Conservation (phyloP, 108 stramenopile species). For the Epithemia pelagica region DNA sequence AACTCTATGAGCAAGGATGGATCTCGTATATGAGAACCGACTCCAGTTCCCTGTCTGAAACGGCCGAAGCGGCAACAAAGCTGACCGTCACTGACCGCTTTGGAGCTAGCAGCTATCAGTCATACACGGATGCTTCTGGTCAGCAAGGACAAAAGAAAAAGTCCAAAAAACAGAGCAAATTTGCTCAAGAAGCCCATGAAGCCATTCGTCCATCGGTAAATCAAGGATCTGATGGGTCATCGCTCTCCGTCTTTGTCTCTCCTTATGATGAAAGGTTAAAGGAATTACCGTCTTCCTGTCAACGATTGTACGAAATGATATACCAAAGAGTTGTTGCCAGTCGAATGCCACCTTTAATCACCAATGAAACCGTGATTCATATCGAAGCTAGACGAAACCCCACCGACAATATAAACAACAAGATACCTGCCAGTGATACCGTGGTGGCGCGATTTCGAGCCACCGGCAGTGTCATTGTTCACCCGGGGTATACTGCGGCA, state of each 20-base stretch:
- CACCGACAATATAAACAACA: neutral
- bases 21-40: constrained; percentile 88
- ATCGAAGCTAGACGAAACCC: constrained; percentile 26
- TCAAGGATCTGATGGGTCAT: constrained; percentile 30
- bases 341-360: constrained; percentile 47
- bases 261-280: constrained; percentile 15
- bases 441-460: constrained; percentile 28
- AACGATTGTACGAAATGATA: constrained; percentile 51
- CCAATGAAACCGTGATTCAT: constrained; percentile 39
- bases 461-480: constrained; percentile 36
- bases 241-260: constrained; percentile 10
- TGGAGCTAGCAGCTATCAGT: constrained; percentile 12
- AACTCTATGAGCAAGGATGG: constrained; percentile 67
- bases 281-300: constrained; percentile 16
- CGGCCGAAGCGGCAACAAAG: constrained; percentile 27
- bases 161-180: constrained; percentile 25
- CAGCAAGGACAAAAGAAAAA: neutral
- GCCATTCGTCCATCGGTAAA: constrained; percentile 71
- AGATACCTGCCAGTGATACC: neutral
- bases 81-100: constrained; percentile 26
- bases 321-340: constrained; percentile 58
- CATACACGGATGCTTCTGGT: neutral
- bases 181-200: constrained; percentile 82
- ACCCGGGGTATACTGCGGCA: constrained; percentile 40
- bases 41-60: constrained; percentile 51